A percentile compares a stretch with the other conserved stretches of the same genome.
These are phyloP conservation scores for Cladophialophora yegresii DNA, from an alignment of 2,329 filamentous ascomycete species.

Conservation along the genomic window DNA sequence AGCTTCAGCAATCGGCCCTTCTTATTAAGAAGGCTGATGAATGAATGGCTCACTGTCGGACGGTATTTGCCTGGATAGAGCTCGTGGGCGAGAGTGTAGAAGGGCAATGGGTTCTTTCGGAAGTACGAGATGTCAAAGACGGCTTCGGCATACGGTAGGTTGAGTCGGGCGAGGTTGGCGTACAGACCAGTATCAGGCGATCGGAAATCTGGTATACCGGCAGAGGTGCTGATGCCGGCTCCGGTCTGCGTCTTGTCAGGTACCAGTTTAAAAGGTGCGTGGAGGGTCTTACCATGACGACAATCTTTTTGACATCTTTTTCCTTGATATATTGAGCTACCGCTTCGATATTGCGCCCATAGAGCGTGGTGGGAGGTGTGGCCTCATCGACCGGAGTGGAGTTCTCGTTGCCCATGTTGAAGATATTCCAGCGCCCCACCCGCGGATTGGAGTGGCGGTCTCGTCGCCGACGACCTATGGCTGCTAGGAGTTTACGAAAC, in stretches of 20 bases:
- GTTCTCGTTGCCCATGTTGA: slow-evolving; percentile 82
- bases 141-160: slow-evolving; percentile 85
- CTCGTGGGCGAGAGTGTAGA: slow-evolving; percentile 89
- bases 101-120: slow-evolving; percentile 76
- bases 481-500: slow-evolving; percentile 33
- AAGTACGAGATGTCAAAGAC: slow-evolving; percentile 95
- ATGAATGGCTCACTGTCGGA: slow-evolving; percentile 87
- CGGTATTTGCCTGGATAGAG: slow-evolving; percentile 87
- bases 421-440: slow-evolving; percentile 37
- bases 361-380: slow-evolving; percentile 65
- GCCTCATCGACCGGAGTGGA: slow-evolving; percentile 67
- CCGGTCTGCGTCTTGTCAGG: slow-evolving; percentile 59
- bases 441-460: slow-evolving; percentile 46
- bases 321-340: slow-evolving; percentile 79
- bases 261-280: background rate
- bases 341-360: slow-evolving; percentile 68
- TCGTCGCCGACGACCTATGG: slow-evolving; percentile 56
- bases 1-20: slow-evolving; percentile 79
- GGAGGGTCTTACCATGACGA: slow-evolving; percentile 66
- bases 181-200: slow-evolving; percentile 93
- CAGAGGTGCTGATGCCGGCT: slow-evolving; percentile 70
- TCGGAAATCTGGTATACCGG: slow-evolving; percentile 84
- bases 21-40: slow-evolving; percentile 76
- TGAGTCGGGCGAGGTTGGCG: slow-evolving; percentile 80
- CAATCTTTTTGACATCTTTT: slow-evolving; percentile 68